Percentiles rank a stretch among this genome's conserved stretches.
Conservation (phyloP, 1,284 basidiomycete species). For the Cutaneotrichosporon dermatis region DNA sequence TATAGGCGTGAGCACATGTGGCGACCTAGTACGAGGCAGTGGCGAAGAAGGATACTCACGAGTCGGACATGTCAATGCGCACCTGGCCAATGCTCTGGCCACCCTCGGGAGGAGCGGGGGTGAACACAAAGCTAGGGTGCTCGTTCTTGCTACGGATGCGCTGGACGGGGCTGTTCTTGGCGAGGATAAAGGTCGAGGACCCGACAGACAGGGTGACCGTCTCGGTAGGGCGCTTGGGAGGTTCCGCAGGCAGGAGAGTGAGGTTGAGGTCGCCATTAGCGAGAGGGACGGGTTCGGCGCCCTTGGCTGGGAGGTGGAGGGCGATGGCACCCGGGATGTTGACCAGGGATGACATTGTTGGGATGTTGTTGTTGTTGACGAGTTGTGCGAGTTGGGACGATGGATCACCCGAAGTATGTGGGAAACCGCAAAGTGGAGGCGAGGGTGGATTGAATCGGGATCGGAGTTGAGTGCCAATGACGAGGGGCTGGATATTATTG, state of each 20-base stretch:
- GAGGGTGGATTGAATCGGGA: neutral
- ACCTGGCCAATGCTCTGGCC: constrained; percentile 41
- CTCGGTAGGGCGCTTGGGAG: constrained; percentile 32
- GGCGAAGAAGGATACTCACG: constrained; percentile 22
- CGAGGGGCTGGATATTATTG: no score
- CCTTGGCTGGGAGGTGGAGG: constrained; percentile 40
- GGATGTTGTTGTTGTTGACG: neutral
- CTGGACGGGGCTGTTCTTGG: constrained; percentile 37
- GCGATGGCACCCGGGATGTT: constrained; percentile 37
- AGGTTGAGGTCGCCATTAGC: constrained; percentile 40
- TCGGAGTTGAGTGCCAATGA: neutral
- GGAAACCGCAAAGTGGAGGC: neutral
- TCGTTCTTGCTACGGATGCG: constrained; percentile 37
- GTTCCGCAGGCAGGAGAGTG: constrained; percentile 39
- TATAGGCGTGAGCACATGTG: constrained; percentile 9
- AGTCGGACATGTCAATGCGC: constrained; percentile 37
- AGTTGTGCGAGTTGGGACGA: no score
- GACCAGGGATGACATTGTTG: constrained; percentile 41
- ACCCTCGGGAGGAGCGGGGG: constrained; percentile 37
- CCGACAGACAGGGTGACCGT: constrained; percentile 41
- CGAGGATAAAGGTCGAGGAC: constrained; percentile 36
- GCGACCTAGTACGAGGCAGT: neutral
- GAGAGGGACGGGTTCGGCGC: constrained; percentile 33
- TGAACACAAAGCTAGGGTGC: constrained; percentile 43
- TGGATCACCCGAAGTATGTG: neutral